Base-by-base conservation (phyloP, 2,329 filamentous ascomycete species). In the Ophiostoma himal-ulmi region DNA sequence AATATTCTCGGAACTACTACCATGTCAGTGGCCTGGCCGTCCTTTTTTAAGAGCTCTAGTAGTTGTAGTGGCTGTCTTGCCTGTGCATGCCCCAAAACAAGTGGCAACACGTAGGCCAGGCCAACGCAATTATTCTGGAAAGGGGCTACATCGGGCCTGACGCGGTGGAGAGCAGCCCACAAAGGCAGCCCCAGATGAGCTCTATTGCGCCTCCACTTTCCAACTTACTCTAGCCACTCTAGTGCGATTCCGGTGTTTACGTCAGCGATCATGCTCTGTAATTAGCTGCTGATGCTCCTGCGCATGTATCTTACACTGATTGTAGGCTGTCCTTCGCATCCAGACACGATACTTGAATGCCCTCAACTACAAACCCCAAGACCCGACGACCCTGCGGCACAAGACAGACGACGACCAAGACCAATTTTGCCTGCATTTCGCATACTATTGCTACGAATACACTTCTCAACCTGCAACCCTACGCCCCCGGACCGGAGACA, bases 271-370 rank as follows among this genome's bases (percentile, higher is more conserved):
- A 37, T 65, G 60, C 14, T 37, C 39, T 36, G n/a, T 26, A 44
- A 65, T 37, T 36, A 52, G 26, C 66, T 20, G 69, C 52, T 74
- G 74, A 74, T 72, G 20, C 10, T 7, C 54, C 22, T 17, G 30
- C 66, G 52, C 52, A 57, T 10, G 52, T 22, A 57, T 57, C 44
- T 48, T 48, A 48, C 44, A 48, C 44, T 26, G 48, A 76, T 26
- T 34, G 1, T 8, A 62, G 57, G 26, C 57, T 30, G 57, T 34
- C 26, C 22, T 34, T 62, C 26, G 26, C 57, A 62, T 17, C 20
- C 26, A 36, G 57, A 62, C 57, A 62, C 57, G 17, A 62, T 14
- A 60, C n/a, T 13, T 11, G 52, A 22, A 57, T 57, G n/a, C 52
- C 52, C 52, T 62, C 57, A 26, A 52, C 22, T 13, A 17, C 52